These are phyloP conservation scores for Pholiota molesta DNA, from an alignment of 768 basidiomycete genomes.

Conservation along the genomic window DNA sequence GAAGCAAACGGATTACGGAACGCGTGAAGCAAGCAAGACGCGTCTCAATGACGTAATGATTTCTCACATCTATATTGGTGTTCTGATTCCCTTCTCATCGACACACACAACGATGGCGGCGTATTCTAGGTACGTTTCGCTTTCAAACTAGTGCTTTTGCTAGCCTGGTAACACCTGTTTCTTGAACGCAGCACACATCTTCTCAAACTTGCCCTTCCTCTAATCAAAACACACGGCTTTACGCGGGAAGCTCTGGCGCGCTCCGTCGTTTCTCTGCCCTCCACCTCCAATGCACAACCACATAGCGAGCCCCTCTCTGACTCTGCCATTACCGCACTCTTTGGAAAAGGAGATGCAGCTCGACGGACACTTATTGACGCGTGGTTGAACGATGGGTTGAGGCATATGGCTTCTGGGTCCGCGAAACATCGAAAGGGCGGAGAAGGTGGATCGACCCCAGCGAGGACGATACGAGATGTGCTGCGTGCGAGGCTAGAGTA, in stretches of 20 bases:
- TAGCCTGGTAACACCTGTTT: not conserved
- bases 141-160: not conserved
- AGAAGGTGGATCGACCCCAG: no score
- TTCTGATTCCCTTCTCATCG: no score
- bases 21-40: no score
- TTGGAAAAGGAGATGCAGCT: constrained; percentile 71
- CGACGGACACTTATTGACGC: constrained; percentile 65
- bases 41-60: no score
- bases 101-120: no score
- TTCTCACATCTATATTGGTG: no score
- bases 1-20: no score
- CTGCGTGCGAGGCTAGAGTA: constrained; percentile 58
- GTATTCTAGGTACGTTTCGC: no score
- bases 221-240: constrained; percentile 72
- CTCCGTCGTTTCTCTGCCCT: constrained; percentile 60
- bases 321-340: constrained; percentile 69
- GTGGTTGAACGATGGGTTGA: constrained; percentile 72
- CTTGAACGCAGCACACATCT: constrained; percentile 38
- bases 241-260: constrained; percentile 69
- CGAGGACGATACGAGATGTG: constrained; percentile 47
- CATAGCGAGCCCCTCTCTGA: constrained; percentile 69
- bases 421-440: not conserved
- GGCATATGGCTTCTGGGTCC: constrained; percentile 43
- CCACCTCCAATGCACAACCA: constrained; percentile 30
- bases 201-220: constrained; percentile 63